phyloP scores from a whole-genome alignment of 73 alveolate genomes.

The Tetrahymena elliotti region DNA sequence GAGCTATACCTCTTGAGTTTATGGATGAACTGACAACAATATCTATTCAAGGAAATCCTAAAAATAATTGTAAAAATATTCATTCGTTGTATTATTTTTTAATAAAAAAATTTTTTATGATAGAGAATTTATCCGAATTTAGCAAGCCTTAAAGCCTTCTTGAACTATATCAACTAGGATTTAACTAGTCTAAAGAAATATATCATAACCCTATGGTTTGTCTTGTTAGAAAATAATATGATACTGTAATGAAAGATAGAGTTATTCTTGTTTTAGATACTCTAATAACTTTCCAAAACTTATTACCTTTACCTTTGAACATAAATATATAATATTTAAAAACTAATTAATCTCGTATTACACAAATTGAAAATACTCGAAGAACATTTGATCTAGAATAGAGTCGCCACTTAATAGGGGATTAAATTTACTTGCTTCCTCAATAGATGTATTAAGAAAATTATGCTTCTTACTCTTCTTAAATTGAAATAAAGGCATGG shows the following conservation, averaged over 20 bases:
- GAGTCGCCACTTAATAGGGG: neutral
- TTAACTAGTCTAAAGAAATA: neutral
- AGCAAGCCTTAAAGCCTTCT: neutral
- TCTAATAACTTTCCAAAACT: neutral
- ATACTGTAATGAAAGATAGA: neutral
- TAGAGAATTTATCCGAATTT: neutral
- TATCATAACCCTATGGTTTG: neutral
- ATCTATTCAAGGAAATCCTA: neutral
- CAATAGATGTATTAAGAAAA: neutral
- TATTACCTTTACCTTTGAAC: neutral
- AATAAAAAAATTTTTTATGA: too few relatives aligned
- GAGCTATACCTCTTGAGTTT: neutral
- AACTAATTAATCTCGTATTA: neutral
- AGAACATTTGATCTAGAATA: neutral
- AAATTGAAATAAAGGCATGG: neutral
- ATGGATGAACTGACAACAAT: neutral
- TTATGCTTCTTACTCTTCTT: neutral
- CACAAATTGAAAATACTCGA: neutral
- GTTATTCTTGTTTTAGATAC: neutral
- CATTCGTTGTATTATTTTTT: too few relatives aligned
- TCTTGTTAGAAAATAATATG: neutral
- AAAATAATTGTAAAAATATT: neutral
- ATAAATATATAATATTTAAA: neutral
- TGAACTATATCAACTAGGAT: neutral
- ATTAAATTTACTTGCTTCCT: neutral